Conservation (phyloP, 768 basidiomycete species). For the Collybia sp. region DNA sequence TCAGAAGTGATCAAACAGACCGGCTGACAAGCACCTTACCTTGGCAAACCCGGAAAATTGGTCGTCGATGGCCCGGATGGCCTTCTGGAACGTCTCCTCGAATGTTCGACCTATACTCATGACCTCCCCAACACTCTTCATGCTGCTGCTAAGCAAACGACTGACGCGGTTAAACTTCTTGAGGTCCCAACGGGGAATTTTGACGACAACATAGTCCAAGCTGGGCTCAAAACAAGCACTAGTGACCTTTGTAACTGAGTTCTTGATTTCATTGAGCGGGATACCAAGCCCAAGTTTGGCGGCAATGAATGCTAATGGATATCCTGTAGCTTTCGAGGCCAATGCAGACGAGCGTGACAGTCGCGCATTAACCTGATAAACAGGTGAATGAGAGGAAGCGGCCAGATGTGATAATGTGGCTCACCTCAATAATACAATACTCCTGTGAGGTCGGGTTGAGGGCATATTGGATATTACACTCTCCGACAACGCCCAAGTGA, state of each 20-base stretch:
- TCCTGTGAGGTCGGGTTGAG: constrained; percentile 93
- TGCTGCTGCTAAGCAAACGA: constrained; percentile 85
- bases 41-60: constrained; percentile 90
- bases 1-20: background rate
- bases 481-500: constrained; percentile 96
- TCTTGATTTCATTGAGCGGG: constrained; percentile 96
- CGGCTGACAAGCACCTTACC: constrained; percentile 27
- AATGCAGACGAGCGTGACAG: constrained; percentile 96
- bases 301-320: constrained; percentile 96
- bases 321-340: constrained; percentile 97
- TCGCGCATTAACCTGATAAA: constrained; percentile 77
- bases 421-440: constrained; percentile 96
- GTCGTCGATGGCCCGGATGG: constrained; percentile 94
- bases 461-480: constrained; percentile 99
- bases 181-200: constrained; percentile 98
- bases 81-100: constrained; percentile 98
- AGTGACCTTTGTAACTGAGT: constrained; percentile 95
- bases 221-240: constrained; percentile 98
- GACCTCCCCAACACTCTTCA: constrained; percentile 99
- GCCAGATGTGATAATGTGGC: constrained; percentile 1
- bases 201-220: constrained; percentile 96
- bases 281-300: constrained; percentile 97
- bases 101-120: constrained; percentile 99
- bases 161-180: constrained; percentile 97
- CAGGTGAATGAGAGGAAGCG: background rate